Conservation (phyloP, 768 basidiomycete genomes). For the Basidioascus undulatus region DNA sequence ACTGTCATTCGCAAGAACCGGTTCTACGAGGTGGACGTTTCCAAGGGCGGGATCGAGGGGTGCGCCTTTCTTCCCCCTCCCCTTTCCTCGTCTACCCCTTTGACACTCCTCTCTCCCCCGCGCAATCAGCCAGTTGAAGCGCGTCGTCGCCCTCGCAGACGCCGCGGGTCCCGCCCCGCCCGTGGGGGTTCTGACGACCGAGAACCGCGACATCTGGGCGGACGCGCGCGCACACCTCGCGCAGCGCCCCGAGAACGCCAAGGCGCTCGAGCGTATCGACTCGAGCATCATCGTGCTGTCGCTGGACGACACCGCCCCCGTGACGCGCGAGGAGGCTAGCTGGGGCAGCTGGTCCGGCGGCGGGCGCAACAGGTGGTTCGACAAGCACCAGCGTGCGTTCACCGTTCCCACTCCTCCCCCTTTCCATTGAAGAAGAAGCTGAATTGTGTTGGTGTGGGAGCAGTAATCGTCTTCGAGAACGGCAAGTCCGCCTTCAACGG, state of each 20-base stretch:
- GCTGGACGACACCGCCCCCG: conserved; percentile 58
- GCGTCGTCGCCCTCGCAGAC: conserved; percentile 44
- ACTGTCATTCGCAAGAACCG: conserved; percentile 76
- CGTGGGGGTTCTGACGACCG: conserved; percentile 63
- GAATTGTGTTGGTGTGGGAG: too few species aligned
- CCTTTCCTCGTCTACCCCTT: not conserved
- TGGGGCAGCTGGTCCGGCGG: conserved; percentile 74
- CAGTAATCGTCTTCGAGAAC: conserved; percentile 84
- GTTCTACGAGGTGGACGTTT: conserved; percentile 62
- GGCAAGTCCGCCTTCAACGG: conserved; percentile 72
- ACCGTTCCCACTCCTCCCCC: not conserved
- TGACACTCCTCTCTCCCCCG: too few species aligned
- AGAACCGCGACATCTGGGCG: conserved; percentile 76
- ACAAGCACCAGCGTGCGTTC: conserved; percentile 74
- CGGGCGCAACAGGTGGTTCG: conserved; percentile 76
- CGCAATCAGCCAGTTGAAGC: conserved; percentile 34
- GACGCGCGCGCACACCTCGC: conserved; percentile 32
- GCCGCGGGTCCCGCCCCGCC: conserved; percentile 23
- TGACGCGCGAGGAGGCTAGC: conserved; percentile 57
- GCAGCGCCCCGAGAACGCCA: conserved; percentile 25
- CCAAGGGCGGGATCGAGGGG: conserved; percentile 41
- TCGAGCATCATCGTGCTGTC: conserved; percentile 69
- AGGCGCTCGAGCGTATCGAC: conserved; percentile 53
- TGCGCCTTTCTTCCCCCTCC: conserved; percentile 13
- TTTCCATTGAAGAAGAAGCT: not conserved